Conservation (phyloP, 441 rosid genomes). For the Erodium chrysanthum region DNA sequence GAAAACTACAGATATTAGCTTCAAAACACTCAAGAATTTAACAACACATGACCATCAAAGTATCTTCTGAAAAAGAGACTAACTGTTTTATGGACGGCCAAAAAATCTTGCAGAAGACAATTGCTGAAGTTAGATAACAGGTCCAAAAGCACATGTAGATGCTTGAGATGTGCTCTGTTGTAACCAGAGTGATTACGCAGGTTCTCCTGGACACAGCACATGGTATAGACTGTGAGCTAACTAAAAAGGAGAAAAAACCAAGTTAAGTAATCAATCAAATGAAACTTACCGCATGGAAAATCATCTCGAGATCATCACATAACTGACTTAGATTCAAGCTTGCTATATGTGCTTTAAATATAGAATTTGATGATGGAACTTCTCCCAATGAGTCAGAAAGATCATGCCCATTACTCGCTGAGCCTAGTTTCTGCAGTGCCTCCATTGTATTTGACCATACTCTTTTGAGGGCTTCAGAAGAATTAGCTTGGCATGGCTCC, state of each 20-base stretch:
- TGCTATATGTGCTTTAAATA: conserved; percentile 38
- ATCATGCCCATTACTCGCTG: conserved; percentile 23
- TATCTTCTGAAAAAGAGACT: conserved; percentile 16
- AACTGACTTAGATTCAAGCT: conserved; percentile 43
- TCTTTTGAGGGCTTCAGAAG: conserved; percentile 32
- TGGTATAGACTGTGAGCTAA: conserved; percentile 11
- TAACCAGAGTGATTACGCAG: conserved; percentile 30
- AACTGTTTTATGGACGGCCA: conserved; percentile 67
- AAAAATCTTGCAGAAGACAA: conserved; percentile 54
- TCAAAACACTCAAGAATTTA: not conserved
- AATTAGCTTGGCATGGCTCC: conserved; percentile 20
- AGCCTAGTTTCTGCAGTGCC: conserved; percentile 38
- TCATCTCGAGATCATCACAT: conserved; percentile 40
- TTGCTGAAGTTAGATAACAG: conserved; percentile 49
- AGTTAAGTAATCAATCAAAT: conserved; percentile 2
- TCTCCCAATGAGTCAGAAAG: conserved; percentile 30
- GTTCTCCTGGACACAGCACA: conserved; percentile 46
- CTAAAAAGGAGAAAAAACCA: conserved; percentile 9
- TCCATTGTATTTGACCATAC: conserved; percentile 32
- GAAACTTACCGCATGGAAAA: conserved; percentile 46
- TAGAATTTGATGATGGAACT: conserved; percentile 56
- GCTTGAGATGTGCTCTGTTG: conserved; percentile 32
- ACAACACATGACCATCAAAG: not conserved
- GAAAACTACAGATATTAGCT: no score
- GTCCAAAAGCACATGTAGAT: conserved; percentile 42